These are phyloP conservation scores for Euptelea pleiosperma DNA, from an alignment of 164 flowering plant species.

Conservation along the genomic window DNA sequence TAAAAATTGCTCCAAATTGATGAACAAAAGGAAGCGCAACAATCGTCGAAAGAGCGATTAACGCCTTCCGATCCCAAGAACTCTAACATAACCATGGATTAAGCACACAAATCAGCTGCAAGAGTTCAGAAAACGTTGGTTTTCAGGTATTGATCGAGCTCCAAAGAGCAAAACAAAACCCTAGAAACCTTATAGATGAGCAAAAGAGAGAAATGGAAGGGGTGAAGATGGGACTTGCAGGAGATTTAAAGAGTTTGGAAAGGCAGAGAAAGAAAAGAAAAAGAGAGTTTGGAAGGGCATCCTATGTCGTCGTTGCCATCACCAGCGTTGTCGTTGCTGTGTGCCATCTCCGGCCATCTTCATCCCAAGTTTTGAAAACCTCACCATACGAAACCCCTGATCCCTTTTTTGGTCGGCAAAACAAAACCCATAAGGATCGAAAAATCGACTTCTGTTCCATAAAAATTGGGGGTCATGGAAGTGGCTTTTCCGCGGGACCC, in stretches of 20 bases:
- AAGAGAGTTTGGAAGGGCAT: too few relatives aligned
- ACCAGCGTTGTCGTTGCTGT: too few relatives aligned
- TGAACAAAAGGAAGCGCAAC: neutral
- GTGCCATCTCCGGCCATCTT: too few relatives aligned
- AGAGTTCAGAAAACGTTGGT: neutral
- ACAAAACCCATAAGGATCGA: too few relatives aligned
- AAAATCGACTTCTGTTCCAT: too few relatives aligned
- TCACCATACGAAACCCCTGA: too few relatives aligned
- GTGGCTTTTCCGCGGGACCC: too few relatives aligned
- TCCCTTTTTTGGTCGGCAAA: too few relatives aligned
- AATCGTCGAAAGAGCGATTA: neutral
- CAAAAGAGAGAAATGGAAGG: neutral
- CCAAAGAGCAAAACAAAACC: conserved; percentile 12
- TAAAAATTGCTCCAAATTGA: conserved; percentile 13
- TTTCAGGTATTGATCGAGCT: conserved; percentile 6
- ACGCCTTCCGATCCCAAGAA: conserved; percentile 1
- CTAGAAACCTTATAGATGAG: conserved; percentile 9
- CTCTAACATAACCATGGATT: conserved; percentile 6
- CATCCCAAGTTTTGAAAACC: too few relatives aligned
- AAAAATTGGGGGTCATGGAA: too few relatives aligned
- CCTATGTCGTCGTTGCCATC: too few relatives aligned
- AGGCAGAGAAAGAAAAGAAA: conserved; percentile 8
- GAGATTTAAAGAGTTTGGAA: conserved; percentile 10
- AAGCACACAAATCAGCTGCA: neutral
- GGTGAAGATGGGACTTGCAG: neutral